phyloP scores from a whole-genome alignment of 805 yeast species.

The Saccharomyces eubayanus region DNA sequence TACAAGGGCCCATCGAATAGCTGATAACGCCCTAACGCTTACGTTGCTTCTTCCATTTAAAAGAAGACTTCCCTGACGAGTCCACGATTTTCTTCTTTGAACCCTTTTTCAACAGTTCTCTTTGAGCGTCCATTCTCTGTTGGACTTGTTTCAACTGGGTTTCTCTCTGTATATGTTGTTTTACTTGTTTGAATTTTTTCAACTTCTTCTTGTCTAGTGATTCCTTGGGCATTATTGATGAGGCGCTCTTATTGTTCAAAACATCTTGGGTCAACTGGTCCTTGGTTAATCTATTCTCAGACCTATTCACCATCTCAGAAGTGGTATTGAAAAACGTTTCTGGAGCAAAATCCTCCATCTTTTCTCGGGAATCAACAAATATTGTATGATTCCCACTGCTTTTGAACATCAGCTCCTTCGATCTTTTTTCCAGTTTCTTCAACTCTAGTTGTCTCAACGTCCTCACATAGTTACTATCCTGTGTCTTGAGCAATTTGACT shows the following conservation, averaged over 20 bases:
- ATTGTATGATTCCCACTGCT: constrained; percentile 75
- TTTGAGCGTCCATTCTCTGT: constrained; percentile 63
- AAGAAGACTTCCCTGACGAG: constrained; percentile 57
- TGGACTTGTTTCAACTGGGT: constrained; percentile 60
- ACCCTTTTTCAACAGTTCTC: constrained; percentile 87
- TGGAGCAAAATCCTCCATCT: constrained; percentile 52
- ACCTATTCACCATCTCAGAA: constrained; percentile 46
- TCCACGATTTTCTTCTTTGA: constrained; percentile 67
- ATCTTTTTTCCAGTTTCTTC: constrained; percentile 48
- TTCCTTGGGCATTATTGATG: constrained; percentile 30
- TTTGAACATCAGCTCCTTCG: constrained; percentile 39
- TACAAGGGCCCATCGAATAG: not conserved
- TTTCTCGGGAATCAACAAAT: constrained; percentile 60
- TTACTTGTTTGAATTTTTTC: constrained; percentile 50
- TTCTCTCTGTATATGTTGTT: constrained; percentile 62
- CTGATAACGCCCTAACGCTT: constrained; percentile 35
- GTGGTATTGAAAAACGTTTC: constrained; percentile 66
- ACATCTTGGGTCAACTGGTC: constrained; percentile 43
- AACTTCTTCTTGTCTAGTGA: constrained; percentile 46
- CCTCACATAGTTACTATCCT: constrained; percentile 79
- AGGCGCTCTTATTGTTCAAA: constrained; percentile 13
- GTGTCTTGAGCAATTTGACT: constrained; percentile 76
- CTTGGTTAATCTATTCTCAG: constrained; percentile 62
- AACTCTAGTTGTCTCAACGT: constrained; percentile 66
- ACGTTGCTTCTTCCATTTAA: constrained; percentile 80